Evolutionary conservation across 2,329 filamentous ascomycete species (phyloP), one percentile per base, ranked within the genome.

Genomic region (Tolypocladium ovalisporum): DNA sequence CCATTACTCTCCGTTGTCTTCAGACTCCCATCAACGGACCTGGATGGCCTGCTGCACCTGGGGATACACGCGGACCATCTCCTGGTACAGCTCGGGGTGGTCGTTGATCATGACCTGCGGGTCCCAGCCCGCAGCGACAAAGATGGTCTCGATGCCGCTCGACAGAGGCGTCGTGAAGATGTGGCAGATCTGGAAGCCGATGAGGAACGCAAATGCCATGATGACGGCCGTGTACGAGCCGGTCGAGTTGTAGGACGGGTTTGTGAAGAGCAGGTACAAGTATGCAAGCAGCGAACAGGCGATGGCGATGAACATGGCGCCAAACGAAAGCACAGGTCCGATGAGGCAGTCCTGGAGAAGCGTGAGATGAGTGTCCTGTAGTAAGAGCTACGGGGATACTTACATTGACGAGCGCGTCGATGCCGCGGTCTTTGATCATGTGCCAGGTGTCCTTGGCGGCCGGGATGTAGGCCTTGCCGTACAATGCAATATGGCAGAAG

Each of bases 401-500:
- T 64, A 76, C 74, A 67, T 96, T 96, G 65, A 96, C 81, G 1
- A 97, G 81, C 0, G 90, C 91, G 65, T 97, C 92, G 59, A 97
- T 86, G 34, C 93, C 93, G 36, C 93, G 89, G 66, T 95, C 84
- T 70, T 91, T 93, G 77, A 96, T 92, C 88, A 96, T 89, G 58
- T 67, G 84, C 89, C 90, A 96, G 0, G 90, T 96, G 64, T 90
- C 89, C 73, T 95, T 96, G 39, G 92, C 91, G 0, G 91, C 89
- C 1, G 84, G 79, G 56, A 97, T 81, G 68, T 97, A 97, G 1
- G 88, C 76, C 71, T 95, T 95, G 22, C 93, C 93, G 68, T 97
- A 97, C 0, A 97, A 78, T 0, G 93, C 91, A 67, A 97, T 96
- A 68, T 97, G 90, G 35, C 86, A 91, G 72, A 95, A 96, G 1